Conservation (phyloP, 1,139 yeast genomes). For the Scheffersomyces parashehatae region DNA sequence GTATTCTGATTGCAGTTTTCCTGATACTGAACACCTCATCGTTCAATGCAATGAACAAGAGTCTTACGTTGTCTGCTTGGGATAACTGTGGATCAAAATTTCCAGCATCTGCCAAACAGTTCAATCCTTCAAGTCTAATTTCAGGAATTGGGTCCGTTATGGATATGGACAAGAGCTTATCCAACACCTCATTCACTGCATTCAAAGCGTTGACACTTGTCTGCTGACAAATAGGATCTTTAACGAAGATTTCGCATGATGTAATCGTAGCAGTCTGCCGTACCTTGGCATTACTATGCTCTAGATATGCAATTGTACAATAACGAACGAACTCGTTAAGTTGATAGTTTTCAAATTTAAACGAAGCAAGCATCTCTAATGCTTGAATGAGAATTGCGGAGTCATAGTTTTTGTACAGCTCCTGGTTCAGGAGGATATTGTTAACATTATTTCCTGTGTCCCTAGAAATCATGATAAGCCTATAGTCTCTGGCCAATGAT, state of each 20-base stretch:
- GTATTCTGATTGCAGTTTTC: slow-evolving; percentile 72
- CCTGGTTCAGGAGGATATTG: slow-evolving; percentile 37
- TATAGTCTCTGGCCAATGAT: slow-evolving; percentile 69
- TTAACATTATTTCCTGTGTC: slow-evolving; percentile 55
- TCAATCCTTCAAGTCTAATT: slow-evolving; percentile 76
- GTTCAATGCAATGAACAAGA: slow-evolving; percentile 84
- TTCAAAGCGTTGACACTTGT: slow-evolving; percentile 80
- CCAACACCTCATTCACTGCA: slow-evolving; percentile 84
- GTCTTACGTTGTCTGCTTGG: slow-evolving; percentile 86
- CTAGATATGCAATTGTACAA: slow-evolving; percentile 79
- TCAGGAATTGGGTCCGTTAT: slow-evolving; percentile 90
- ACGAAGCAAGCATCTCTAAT: slow-evolving; percentile 68
- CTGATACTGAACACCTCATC: slow-evolving; percentile 88
- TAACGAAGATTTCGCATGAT: slow-evolving; percentile 73
- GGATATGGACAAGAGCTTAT: slow-evolving; percentile 75
- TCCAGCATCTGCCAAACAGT: slow-evolving; percentile 60
- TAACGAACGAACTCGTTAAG: slow-evolving; percentile 84
- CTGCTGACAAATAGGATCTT: slow-evolving; percentile 84
- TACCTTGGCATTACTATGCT: slow-evolving; percentile 75
- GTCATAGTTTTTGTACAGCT: slow-evolving; percentile 47
- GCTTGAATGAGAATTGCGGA: slow-evolving; percentile 63
- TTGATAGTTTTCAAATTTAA: slow-evolving; percentile 74
- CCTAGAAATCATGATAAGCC: slow-evolving; percentile 69
- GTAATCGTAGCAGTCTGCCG: slow-evolving; percentile 85
- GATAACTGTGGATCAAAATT: slow-evolving; percentile 89